Conservation (phyloP, 495 filamentous ascomycete genomes). For the Hypoxylon lienhwacheense region DNA sequence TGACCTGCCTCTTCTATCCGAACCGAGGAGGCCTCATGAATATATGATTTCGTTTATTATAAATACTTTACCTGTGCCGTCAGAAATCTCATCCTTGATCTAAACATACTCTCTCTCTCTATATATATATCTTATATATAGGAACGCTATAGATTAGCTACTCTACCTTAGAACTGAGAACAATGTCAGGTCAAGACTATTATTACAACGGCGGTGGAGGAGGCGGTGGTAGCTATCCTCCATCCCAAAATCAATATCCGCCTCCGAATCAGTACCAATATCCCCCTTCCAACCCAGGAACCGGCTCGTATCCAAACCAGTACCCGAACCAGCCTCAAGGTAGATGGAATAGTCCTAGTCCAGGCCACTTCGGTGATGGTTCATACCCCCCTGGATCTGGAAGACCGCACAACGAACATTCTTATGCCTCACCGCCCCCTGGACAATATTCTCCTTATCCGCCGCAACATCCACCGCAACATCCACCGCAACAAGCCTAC, state of each 20-base stretch:
- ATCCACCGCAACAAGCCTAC: slow-evolving; percentile 26
- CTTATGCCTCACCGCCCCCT: slow-evolving; percentile 32
- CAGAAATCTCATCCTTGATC: too few species aligned
- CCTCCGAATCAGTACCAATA: slow-evolving; percentile 26
- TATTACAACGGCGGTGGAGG: slow-evolving; percentile 31
- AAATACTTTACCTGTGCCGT: too few species aligned
- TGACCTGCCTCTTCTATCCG: too few species aligned
- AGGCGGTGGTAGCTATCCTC: slow-evolving; percentile 23
- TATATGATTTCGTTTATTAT: too few species aligned
- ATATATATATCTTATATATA: too few species aligned
- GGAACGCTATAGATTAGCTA: too few species aligned
- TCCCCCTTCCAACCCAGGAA: slow-evolving; percentile 21
- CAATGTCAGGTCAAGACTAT: slow-evolving; percentile 38
- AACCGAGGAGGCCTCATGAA: too few species aligned
- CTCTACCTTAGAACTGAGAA: too few species aligned
- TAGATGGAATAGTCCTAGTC: too few species aligned
- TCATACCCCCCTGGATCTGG: slow-evolving; percentile 23
- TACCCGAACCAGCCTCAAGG: slow-evolving; percentile 29
- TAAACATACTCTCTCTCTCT: too few species aligned
- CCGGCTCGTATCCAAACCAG: slow-evolving; percentile 24
- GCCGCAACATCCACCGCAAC: slow-evolving; percentile 30
- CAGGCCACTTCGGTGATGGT: neutral
- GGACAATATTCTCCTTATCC: slow-evolving; percentile 32
- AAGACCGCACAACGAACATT: slow-evolving; percentile 25
- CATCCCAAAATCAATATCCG: slow-evolving; percentile 19